These are phyloP conservation scores for Cordyceps fumosorosea DNA, from an alignment of 2,329 filamentous ascomycete species.

Conservation along the genomic window DNA sequence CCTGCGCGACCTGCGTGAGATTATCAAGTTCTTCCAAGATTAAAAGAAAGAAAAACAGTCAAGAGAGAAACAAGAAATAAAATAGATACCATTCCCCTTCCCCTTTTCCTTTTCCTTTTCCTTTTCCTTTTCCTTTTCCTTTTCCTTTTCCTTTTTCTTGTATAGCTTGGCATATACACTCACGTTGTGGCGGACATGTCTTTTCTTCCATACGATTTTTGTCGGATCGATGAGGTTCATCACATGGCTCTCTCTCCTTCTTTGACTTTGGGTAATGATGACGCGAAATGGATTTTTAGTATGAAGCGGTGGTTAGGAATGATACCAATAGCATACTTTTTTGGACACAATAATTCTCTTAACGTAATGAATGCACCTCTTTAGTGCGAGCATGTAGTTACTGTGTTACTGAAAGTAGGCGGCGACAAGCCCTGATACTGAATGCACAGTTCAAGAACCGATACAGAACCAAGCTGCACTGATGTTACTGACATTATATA, in stretches of 20 bases:
- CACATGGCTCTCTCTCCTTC: neutral
- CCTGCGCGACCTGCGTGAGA: slow-evolving; percentile 72
- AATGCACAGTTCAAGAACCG: too few relatives aligned
- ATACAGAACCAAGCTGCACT: too few relatives aligned
- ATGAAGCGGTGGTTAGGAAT: neutral
- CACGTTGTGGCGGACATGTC: neutral
- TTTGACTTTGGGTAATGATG: neutral
- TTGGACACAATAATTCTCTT: neutral
- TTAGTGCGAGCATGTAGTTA: too few relatives aligned
- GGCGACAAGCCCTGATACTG: too few relatives aligned
- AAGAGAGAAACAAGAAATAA: neutral
- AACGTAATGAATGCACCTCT: neutral
- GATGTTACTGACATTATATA: too few relatives aligned
- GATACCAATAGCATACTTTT: slow-evolving; percentile 8
- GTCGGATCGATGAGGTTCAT: neutral
- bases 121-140: too few relatives aligned
- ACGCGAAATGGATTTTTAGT: neutral
- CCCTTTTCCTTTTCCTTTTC: neutral
- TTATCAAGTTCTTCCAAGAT: slow-evolving; percentile 85
- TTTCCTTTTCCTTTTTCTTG: neutral
- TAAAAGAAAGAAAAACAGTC: slow-evolving; percentile 19
- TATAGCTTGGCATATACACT: slow-evolving; percentile 2
- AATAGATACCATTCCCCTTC: neutral
- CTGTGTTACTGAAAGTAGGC: too few relatives aligned
- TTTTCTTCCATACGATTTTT: neutral